phyloP scores from a whole-genome alignment of 306 rosid species.

The Astragalus membranaceus region DNA sequence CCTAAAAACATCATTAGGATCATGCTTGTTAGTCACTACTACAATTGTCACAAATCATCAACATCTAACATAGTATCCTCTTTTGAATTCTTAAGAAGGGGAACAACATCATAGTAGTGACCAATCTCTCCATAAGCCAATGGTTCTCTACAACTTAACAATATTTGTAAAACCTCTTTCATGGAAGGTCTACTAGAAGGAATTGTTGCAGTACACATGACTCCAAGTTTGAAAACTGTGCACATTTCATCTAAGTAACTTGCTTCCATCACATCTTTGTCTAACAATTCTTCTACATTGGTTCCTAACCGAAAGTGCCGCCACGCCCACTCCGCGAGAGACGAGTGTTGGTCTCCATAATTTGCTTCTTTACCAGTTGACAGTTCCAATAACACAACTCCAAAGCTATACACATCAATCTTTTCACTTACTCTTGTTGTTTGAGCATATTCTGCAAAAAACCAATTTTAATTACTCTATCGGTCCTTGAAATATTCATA shows the following conservation, averaged over 20 bases:
- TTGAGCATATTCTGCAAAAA: slow-evolving; percentile 25
- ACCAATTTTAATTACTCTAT: too few relatives aligned
- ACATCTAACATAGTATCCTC: slow-evolving; percentile 5
- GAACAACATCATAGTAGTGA: slow-evolving; percentile 20
- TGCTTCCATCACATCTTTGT: slow-evolving; percentile 25
- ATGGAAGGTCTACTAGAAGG: slow-evolving; percentile 30
- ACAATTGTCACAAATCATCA: background rate
- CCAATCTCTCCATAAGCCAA: slow-evolving; percentile 1
- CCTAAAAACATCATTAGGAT: background rate
- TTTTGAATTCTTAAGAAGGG: slow-evolving; percentile 21
- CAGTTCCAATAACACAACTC: slow-evolving; percentile 49
- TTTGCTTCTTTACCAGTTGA: slow-evolving; percentile 32
- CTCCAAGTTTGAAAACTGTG: slow-evolving; percentile 28
- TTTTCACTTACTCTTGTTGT: slow-evolving; percentile 36
- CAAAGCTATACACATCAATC: slow-evolving; percentile 71
- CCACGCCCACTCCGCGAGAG: slow-evolving; percentile 25
- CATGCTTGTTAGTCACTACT: background rate
- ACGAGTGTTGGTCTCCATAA: slow-evolving; percentile 25
- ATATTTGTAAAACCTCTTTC: slow-evolving; percentile 18
- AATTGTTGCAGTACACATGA: slow-evolving; percentile 26
- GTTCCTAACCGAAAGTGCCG: slow-evolving; percentile 13
- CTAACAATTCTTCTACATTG: slow-evolving; percentile 22
- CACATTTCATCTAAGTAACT: slow-evolving; percentile 22
- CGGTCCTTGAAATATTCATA: too few relatives aligned
- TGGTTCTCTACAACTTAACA: slow-evolving; percentile 14